A percentile compares a stretch with the other conserved stretches of the same genome.
These are phyloP conservation scores for Arachnomyces sp. DNA, from an alignment of 2,329 filamentous ascomycete species.

Conservation along the genomic window DNA sequence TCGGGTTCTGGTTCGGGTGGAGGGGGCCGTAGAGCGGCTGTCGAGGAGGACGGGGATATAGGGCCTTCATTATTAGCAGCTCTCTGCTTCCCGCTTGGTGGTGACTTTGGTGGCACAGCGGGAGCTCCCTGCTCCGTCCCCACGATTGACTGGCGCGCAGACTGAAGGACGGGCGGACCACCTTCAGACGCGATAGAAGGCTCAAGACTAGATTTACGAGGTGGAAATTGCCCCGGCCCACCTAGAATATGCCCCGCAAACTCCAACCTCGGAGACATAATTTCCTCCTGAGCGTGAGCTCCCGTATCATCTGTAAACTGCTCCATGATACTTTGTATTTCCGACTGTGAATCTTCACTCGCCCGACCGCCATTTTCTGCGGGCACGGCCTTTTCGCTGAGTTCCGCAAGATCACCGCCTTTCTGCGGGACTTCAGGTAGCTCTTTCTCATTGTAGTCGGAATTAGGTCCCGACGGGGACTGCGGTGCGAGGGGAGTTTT, in stretches of 20 bases:
- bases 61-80: constrained; percentile 18
- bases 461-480: constrained; percentile 30
- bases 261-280: constrained; percentile 84
- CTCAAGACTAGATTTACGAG: constrained; percentile 78
- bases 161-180: constrained; percentile 19
- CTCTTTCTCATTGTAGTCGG: constrained; percentile 30
- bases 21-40: constrained; percentile 46
- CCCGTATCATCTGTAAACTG: constrained; percentile 72
- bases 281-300: constrained; percentile 42
- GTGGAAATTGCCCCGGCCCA: constrained; percentile 62
- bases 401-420: constrained; percentile 38
- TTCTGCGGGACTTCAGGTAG: constrained; percentile 28
- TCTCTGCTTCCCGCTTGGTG: constrained; percentile 12
- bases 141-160: constrained; percentile 8
- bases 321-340: constrained; percentile 97
- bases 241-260: constrained; percentile 69
- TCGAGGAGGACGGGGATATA: constrained; percentile 25
- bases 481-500: constrained; percentile 36
- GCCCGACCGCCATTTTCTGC: constrained; percentile 52
- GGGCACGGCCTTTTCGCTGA: constrained; percentile 49
- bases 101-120: constrained; percentile 19
- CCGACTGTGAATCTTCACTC: constrained; percentile 63
- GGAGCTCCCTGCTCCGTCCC: constrained; percentile 9
- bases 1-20: constrained; percentile 73
- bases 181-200: constrained; percentile 45